These are phyloP conservation scores for Clonostachys solani DNA, from an alignment of 2,329 filamentous ascomycete genomes.

Conservation along the genomic window DNA sequence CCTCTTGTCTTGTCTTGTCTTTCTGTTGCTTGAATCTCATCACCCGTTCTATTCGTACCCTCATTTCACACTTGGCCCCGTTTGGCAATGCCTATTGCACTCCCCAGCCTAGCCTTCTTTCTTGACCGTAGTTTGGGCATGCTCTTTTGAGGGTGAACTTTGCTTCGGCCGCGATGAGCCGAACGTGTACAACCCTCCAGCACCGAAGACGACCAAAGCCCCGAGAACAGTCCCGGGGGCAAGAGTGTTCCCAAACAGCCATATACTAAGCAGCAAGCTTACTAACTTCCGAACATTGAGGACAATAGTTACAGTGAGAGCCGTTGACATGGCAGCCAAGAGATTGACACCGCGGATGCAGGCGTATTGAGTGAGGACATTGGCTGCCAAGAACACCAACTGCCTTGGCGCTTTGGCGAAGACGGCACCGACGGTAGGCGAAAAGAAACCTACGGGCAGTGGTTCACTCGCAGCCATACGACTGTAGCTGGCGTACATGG, in stretches of 20 bases:
- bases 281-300: slow-evolving; percentile 93
- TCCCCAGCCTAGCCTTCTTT: too few species aligned
- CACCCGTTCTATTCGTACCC: background rate
- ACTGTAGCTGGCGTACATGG: slow-evolving; percentile 59
- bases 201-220: slow-evolving; percentile 81
- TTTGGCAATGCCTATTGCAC: too few species aligned
- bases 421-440: background rate
- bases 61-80: too few species aligned
- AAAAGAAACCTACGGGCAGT: slow-evolving; percentile 1
- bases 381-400: slow-evolving; percentile 65
- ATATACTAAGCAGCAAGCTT: slow-evolving; percentile 86
- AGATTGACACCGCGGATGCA: slow-evolving; percentile 96
- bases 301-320: slow-evolving; percentile 93
- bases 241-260: slow-evolving; percentile 86
- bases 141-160: too few species aligned
- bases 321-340: slow-evolving; percentile 83
- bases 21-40: slow-evolving; percentile 10
- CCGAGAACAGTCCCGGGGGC: slow-evolving; percentile 74
- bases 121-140: too few species aligned
- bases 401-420: slow-evolving; percentile 54
- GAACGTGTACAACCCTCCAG: slow-evolving; percentile 85
- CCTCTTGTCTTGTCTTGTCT: background rate
- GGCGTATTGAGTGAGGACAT: slow-evolving; percentile 86
- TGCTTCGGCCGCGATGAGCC: background rate
- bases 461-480: slow-evolving; percentile 61